These are phyloP conservation scores for Tetraselmis striata DNA, from an alignment of 139 green algal species.

Conservation along the genomic window DNA sequence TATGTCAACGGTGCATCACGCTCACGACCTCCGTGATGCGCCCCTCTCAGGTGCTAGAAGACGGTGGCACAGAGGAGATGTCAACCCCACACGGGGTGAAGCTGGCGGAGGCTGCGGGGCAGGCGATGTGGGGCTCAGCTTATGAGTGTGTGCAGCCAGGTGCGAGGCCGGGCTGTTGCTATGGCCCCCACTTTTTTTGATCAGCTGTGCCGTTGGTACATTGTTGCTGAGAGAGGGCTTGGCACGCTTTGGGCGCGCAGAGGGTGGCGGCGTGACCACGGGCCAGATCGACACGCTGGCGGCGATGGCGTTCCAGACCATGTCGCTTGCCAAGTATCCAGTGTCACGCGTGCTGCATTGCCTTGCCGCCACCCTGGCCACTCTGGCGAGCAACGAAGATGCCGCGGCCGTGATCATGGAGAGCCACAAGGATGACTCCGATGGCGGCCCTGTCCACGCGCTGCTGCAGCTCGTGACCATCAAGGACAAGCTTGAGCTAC, in stretches of 20 bases:
- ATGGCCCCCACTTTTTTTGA: too few species aligned
- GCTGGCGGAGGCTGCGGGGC: slow-evolving; percentile 49
- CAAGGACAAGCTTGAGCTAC: slow-evolving; percentile 31
- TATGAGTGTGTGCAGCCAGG: slow-evolving; percentile 39
- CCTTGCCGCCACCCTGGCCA: slow-evolving; percentile 31
- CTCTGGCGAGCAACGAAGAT: slow-evolving; percentile 36
- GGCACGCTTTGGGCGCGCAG: too few species aligned
- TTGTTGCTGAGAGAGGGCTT: too few species aligned
- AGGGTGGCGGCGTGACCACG: background rate
- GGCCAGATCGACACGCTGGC: background rate
- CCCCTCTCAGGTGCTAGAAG: background rate
- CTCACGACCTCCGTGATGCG: too few species aligned
- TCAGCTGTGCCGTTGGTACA: too few species aligned
- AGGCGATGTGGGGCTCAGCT: slow-evolving; percentile 65
- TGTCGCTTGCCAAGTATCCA: background rate
- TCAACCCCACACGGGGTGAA: slow-evolving; percentile 23
- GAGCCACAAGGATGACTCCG: slow-evolving; percentile 6
- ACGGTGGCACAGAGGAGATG: background rate
- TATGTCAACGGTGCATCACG: too few species aligned
- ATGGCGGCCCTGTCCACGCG: slow-evolving; percentile 31
- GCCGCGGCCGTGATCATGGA: slow-evolving; percentile 51
- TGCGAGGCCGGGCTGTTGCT: too few species aligned
- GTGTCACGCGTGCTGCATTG: slow-evolving; percentile 28
- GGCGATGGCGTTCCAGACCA: background rate
- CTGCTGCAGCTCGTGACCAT: slow-evolving; percentile 38